These are phyloP conservation scores for Marchantia polymorpha DNA, from an alignment of 225 moss, liverwort and hornwort species.

Conservation along the genomic window DNA sequence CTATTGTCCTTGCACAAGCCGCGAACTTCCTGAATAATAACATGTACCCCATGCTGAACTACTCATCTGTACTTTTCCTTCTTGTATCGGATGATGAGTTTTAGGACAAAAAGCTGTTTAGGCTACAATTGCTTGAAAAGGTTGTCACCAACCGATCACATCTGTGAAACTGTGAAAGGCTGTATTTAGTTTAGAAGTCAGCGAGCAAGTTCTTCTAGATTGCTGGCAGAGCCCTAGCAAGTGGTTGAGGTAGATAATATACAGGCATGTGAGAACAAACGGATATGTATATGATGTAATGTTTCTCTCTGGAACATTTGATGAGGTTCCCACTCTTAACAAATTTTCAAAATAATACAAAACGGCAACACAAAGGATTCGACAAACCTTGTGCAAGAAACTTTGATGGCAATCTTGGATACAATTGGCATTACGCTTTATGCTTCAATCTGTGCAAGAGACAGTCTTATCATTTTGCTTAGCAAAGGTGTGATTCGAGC, in stretches of 20 bases:
- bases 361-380: too few species aligned
- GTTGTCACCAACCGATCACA: neutral
- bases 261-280: neutral
- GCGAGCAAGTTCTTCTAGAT: neutral
- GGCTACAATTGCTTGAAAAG: neutral
- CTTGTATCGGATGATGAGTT: conserved; percentile 51
- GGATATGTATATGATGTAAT: conserved; percentile 11
- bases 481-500: too few species aligned
- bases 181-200: neutral
- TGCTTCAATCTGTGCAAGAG: too few species aligned
- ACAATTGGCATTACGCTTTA: too few species aligned
- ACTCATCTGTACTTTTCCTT: conserved; percentile 67
- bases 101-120: conserved; percentile 14
- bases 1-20: conserved; percentile 60
- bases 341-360: neutral
- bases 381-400: too few species aligned
- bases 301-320: neutral
- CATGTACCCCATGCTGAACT: conserved; percentile 76
- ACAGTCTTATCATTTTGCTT: too few species aligned
- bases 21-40: conserved; percentile 53
- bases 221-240: neutral
- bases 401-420: too few species aligned
- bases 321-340: neutral
- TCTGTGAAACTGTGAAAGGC: neutral
- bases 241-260: neutral